Evolutionary conservation across 805 yeast species (phyloP), one percentile per base, ranked within the genome.

Genomic region (Komagataella phaffii): DNA sequence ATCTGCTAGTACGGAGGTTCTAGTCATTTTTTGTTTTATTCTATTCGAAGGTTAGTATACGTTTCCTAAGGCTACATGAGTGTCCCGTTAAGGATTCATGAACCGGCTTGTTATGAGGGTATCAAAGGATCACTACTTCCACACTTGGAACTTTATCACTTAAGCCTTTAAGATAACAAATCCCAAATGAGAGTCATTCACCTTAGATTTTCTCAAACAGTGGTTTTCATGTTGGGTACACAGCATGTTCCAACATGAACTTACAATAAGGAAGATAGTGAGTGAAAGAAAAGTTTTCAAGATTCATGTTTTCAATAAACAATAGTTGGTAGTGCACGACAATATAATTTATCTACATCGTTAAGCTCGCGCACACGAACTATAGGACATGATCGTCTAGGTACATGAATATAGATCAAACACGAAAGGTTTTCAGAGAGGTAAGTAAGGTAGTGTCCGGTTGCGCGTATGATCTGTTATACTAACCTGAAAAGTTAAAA

Each of bases 1-100:
- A 80, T 90, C 97, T 72, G 96, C 96, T 75, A 90, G 86, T 75
- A 87, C 97, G 67, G 97, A 90, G 64, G 96, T 81, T 81, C 97
- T 90, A 74, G 96, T 88, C 97, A 90, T 89, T 71, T 70, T 79
- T 61, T 19, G 10, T 3, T 8, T 30, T 30, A 30, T 8, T 30
- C 40, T 30, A 30, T 30, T 2, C n/a, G 2, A 10, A 30, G 6
- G 40, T 30, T 30, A 30, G 40, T 30, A 30, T 10, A 14, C 14
- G 57, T 57, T 63, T 53, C 69, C 59, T 56, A 61, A 62, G 65
- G 72, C 74, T 58, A 61, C 76, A 72, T 69, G 76, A 72, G 77
- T 72, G 70, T 73, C 76, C 75, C 53, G 19, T 47, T 52, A 44
- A 51, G 75, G 75, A 72, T 59, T 73, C 76, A 72, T 68, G 76